A percentile compares a stretch with the other conserved stretches of the same genome.
phyloP scores from a whole-genome alignment of 169 alveolate genomes.

The Cytauxzoon felis region DNA sequence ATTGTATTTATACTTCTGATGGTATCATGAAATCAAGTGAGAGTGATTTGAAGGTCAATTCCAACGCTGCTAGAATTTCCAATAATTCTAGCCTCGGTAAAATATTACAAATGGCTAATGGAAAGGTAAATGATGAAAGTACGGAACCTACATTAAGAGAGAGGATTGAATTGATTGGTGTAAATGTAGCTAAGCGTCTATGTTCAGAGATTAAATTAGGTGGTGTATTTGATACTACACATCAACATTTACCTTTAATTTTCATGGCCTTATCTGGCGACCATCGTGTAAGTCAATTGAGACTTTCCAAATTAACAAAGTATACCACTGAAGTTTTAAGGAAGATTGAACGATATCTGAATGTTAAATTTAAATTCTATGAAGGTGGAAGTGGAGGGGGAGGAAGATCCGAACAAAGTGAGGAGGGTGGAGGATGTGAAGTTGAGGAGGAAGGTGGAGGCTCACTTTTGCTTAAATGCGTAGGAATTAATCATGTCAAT shows the following conservation, averaged over 20 bases:
- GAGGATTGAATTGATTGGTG: slow-evolving; percentile 34
- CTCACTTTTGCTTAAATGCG: slow-evolving; percentile 45
- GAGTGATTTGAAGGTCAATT: not conserved
- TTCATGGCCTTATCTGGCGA: slow-evolving; percentile 64
- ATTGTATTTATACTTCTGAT: slow-evolving; percentile 36
- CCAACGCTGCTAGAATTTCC: not conserved
- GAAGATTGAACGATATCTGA: slow-evolving; percentile 24
- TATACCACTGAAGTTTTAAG: slow-evolving; percentile 33
- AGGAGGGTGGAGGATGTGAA: no score
- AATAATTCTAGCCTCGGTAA: not conserved
- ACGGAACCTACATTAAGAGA: not conserved
- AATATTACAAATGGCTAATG: not conserved
- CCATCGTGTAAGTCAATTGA: slow-evolving; percentile 32
- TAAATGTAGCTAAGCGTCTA: slow-evolving; percentile 30
- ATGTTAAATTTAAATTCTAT: slow-evolving; percentile 39
- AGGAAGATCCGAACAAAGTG: not conserved
- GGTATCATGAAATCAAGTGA: slow-evolving; percentile 7
- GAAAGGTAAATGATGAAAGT: not conserved
- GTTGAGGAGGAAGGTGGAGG: no score
- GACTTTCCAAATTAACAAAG: slow-evolving; percentile 31
- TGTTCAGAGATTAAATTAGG: slow-evolving; percentile 35
- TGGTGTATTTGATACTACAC: slow-evolving; percentile 53
- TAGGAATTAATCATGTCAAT: slow-evolving; percentile 51
- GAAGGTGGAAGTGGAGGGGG: slow-evolving; percentile 1
- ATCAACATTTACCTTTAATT: slow-evolving; percentile 49